Evolutionary conservation across 2,329 filamentous ascomycete species (phyloP).

Genomic region (Diaporthe caulivora): DNA sequence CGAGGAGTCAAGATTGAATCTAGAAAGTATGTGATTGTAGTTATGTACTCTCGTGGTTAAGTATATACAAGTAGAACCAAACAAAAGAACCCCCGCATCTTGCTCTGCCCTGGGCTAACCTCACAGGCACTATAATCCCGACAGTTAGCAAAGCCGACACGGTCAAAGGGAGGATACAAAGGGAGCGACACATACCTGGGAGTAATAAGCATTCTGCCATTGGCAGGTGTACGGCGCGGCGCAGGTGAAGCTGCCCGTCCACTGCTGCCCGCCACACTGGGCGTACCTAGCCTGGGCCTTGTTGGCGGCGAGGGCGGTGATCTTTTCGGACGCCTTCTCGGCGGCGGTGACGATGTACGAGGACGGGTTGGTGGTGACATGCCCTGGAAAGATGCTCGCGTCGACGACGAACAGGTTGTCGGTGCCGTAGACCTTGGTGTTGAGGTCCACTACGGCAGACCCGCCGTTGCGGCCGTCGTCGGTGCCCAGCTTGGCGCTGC

Average conservation of each 20-base stretch:
- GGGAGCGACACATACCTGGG: conserved; percentile 18
- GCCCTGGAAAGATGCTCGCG: conserved; percentile 38
- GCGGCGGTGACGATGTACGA: conserved; percentile 37
- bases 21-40: conserved; percentile 3
- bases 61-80: conserved; percentile 25
- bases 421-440: conserved; percentile 39
- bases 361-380: conserved; percentile 38
- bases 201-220: conserved; percentile 34
- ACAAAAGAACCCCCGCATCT: background rate
- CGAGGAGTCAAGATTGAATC: background rate
- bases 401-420: conserved; percentile 41
- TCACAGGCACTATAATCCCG: conserved; percentile 25
- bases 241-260: conserved; percentile 33
- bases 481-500: conserved; percentile 38
- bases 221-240: conserved; percentile 15
- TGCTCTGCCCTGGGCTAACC: background rate
- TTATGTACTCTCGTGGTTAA: conserved; percentile 12
- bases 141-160: background rate
- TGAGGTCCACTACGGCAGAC: conserved; percentile 38
- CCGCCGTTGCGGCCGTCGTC: conserved; percentile 39
- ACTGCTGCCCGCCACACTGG: conserved; percentile 32
- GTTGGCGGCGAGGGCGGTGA: conserved; percentile 33
- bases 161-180: background rate
- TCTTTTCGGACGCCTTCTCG: conserved; percentile 37
- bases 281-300: conserved; percentile 11